Evolutionary conservation across 2,329 filamentous ascomycete genomes (phyloP).

Genomic region (Escovopsis sp.): DNA sequence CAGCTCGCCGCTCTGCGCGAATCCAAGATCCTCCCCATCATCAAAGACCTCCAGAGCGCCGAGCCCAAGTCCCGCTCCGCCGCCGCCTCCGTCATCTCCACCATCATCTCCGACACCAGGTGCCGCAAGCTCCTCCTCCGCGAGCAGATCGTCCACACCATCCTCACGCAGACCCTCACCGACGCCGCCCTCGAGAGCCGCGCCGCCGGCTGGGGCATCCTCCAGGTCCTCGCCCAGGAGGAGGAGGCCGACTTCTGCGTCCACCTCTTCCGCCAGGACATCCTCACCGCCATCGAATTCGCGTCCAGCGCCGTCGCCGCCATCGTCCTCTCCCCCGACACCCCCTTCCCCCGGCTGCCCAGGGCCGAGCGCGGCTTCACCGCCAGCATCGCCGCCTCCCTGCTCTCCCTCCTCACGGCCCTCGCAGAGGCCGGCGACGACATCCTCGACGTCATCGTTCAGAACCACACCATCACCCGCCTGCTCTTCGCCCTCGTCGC

Average conservation of each 20-base stretch:
- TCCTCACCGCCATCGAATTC: slow-evolving; percentile 45
- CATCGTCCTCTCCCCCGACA: slow-evolving; percentile 25
- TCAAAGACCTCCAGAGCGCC: slow-evolving; percentile 43
- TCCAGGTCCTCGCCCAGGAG: slow-evolving; percentile 44
- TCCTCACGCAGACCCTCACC: slow-evolving; percentile 49
- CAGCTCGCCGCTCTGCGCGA: slow-evolving; percentile 49
- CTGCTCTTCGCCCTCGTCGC: slow-evolving; percentile 41
- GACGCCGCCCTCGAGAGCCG: slow-evolving; percentile 48
- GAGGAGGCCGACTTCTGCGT: slow-evolving; percentile 54
- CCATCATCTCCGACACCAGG: slow-evolving; percentile 44
- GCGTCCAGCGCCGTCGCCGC: slow-evolving; percentile 34
- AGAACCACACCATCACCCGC: slow-evolving; percentile 31
- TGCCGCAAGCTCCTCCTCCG: slow-evolving; percentile 51
- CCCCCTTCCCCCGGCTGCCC: slow-evolving; percentile 30
- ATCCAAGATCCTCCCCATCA: slow-evolving; percentile 46
- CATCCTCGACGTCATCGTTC: slow-evolving; percentile 38
- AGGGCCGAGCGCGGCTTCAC: slow-evolving; percentile 38
- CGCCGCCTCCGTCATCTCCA: slow-evolving; percentile 45
- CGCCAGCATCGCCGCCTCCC: slow-evolving; percentile 38
- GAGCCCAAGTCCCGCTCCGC: slow-evolving; percentile 44
- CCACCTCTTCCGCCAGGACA: slow-evolving; percentile 46
- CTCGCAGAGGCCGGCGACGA: slow-evolving; percentile 47
- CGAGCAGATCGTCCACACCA: slow-evolving; percentile 48
- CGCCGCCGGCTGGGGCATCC: slow-evolving; percentile 52
- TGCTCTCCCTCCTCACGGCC: slow-evolving; percentile 37